phyloP scores from a whole-genome alignment of 129 eudicot genomes.

The Pittosporum tobira region DNA sequence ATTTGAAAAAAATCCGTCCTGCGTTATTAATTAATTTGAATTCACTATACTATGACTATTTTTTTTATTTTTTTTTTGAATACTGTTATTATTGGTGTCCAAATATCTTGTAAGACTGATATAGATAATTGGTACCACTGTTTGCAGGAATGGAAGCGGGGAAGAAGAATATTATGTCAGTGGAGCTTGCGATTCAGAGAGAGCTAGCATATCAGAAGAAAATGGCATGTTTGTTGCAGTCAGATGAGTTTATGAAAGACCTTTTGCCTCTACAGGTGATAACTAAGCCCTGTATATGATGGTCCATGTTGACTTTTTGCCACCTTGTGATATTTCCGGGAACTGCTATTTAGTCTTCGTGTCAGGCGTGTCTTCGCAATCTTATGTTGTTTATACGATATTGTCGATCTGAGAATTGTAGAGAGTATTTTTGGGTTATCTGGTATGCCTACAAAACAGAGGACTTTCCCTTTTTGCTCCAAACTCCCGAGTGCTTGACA shows the following conservation, averaged over 20 bases:
- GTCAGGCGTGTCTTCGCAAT: no score
- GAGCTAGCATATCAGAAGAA: constrained; percentile 27
- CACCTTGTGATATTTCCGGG: not conserved
- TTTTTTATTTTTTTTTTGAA: no score
- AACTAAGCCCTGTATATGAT: not conserved
- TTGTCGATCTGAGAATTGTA: no score
- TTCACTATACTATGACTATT: no score
- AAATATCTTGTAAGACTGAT: not conserved
- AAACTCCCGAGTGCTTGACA: no score
- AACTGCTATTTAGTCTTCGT: not conserved
- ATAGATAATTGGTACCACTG: not conserved
- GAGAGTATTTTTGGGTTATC: no score
- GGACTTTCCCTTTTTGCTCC: no score
- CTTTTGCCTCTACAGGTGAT: constrained; percentile 22
- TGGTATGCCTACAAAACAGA: no score
- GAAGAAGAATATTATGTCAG: constrained; percentile 15
- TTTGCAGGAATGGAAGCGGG: constrained; percentile 16
- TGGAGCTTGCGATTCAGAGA: constrained; percentile 28
- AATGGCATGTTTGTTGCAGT: constrained; percentile 8
- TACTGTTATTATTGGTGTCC: not conserved
- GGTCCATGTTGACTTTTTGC: not conserved
- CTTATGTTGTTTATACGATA: no score
- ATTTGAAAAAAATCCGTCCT: not conserved
- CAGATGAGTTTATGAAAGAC: not conserved
- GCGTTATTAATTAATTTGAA: not conserved